Evolutionary conservation across 1,139 yeast species (phyloP), one percentile per base, ranked within the genome.

Genomic region (Hemisphaericaspora lyxosophila): DNA sequence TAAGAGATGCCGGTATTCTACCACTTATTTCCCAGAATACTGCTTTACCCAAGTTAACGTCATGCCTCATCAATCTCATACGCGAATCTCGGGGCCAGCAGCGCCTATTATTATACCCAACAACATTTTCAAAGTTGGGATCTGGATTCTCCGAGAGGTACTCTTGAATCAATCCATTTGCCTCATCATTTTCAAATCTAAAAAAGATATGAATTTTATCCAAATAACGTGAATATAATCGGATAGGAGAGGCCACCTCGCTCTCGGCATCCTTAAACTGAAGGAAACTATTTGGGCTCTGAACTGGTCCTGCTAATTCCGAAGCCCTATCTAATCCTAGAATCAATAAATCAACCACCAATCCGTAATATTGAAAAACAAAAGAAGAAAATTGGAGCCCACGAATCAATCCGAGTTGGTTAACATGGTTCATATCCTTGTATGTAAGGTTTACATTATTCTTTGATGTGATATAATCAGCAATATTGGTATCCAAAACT

Each of bases 41-140:
- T 1, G 98, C 97, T 41, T 94, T 72, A 1, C 97, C 98, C 3
- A 92, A 70, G 48, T 89, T 86, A 3, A 92, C 97, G 64, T 94
- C 98, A 45, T 82, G 85, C 34, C 97, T 73, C 80, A 90, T 83
- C 36, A 92, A 64, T 48, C 90, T 78, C 98, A 94, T 92, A 45
- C 97, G 74, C 13, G 82, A 68, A 57, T 92, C 98, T 35, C 87
- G 70, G 4, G 98, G 97, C 99, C 99, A 94, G 56, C 97, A 89
- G 38, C 81, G 80, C 49, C 85, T 87, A 50, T 88, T 88, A 49
- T 86, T 87, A 59, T 90, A 92, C 0, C 95, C 95, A 17, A 85
- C 80, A n/a, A 83, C 81, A 48, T 82, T 84, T 53, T 86, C 95
- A 59, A 85, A 85, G 52, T 86, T 86, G 0, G 96, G 96, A 63